These are phyloP conservation scores for Clarireedia homoeocarpa DNA, from an alignment of 2,329 filamentous ascomycete genomes.

Conservation along the genomic window DNA sequence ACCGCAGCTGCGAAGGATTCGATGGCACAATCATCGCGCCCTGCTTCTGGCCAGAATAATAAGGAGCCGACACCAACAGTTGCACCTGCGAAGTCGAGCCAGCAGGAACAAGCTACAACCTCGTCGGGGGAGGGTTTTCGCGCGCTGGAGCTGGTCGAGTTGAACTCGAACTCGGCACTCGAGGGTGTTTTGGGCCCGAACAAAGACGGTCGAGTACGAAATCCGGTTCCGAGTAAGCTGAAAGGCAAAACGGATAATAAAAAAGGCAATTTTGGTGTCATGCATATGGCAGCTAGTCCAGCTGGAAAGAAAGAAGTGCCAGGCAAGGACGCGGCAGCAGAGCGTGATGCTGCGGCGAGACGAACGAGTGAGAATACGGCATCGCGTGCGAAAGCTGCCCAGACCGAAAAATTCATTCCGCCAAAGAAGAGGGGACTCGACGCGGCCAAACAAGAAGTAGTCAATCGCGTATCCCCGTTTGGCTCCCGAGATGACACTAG, in stretches of 20 bases:
- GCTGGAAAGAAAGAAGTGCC: slow-evolving; percentile 26
- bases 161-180: slow-evolving; percentile 27
- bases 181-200: slow-evolving; percentile 30
- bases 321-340: slow-evolving; percentile 40
- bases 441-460: slow-evolving; percentile 18
- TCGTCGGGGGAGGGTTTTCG: slow-evolving; percentile 33
- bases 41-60: slow-evolving; percentile 20
- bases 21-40: slow-evolving; percentile 18
- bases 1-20: neutral
- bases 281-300: slow-evolving; percentile 48
- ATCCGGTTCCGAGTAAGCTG: slow-evolving; percentile 54
- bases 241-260: slow-evolving; percentile 49
- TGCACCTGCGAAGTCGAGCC: slow-evolving; percentile 15
- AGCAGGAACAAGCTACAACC: slow-evolving; percentile 17
- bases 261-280: slow-evolving; percentile 54
- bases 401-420: slow-evolving; percentile 45
- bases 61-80: slow-evolving; percentile 14
- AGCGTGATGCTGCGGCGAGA: slow-evolving; percentile 48
- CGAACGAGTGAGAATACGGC: slow-evolving; percentile 55
- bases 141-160: slow-evolving; percentile 48
- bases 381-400: slow-evolving; percentile 48
- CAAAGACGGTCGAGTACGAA: slow-evolving; percentile 44
- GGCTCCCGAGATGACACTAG: slow-evolving; percentile 23
- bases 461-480: slow-evolving; percentile 23
- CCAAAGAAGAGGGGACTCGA: slow-evolving; percentile 30